Base-by-base conservation (phyloP, 2,329 filamentous ascomycete species). In the Aureobasidium subglaciale region DNA sequence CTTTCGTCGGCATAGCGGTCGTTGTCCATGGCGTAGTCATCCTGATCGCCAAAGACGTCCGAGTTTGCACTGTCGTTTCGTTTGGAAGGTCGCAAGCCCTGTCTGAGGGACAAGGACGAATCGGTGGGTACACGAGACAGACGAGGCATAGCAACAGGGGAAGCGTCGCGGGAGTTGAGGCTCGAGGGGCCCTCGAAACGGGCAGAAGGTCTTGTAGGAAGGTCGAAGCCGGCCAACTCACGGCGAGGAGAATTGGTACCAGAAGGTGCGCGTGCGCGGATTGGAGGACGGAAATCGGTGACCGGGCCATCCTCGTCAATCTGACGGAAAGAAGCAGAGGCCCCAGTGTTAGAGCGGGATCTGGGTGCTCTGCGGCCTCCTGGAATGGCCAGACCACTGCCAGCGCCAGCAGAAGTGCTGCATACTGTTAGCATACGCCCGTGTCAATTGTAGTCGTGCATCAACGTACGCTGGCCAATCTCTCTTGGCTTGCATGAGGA, bases 401-500 rank as follows among this genome's bases (percentile, higher is more conserved):
- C 35, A 35, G 40, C 34, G 15, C 30, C 37, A 34, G 55, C 42
- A 40, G 56, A 57, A 37, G 59, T 25, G 37, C 57, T 57, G 35
- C 27, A 55, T 40, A 42, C 34, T 43, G 45, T 56, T 45, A 50
- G 37, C 46, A 22, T 37, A 15, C 2, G 63, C 53, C 13, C 42
- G 34, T 42, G 25, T 37, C 18, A 48, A 41, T 16, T 13, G 11
- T 16, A 1, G 1, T 24, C 16, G 9, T 5, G n/a, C 9, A 25
- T 22, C 22, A 71, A 84, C 82, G 74, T 76, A 70, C 64, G 76
- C 78, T 58, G 85, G 84, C 85, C 85, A 88, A 59, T 87, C 83
- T 63, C 79, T 78, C 74, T 82, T 86, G 60, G 87, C 70, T 61
- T 83, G 81, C 60, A 85, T 62, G 55, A 97, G 80, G 62, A 95